These are phyloP conservation scores for Cercis canadensis DNA, from an alignment of 306 rosid genomes.

Conservation along the genomic window DNA sequence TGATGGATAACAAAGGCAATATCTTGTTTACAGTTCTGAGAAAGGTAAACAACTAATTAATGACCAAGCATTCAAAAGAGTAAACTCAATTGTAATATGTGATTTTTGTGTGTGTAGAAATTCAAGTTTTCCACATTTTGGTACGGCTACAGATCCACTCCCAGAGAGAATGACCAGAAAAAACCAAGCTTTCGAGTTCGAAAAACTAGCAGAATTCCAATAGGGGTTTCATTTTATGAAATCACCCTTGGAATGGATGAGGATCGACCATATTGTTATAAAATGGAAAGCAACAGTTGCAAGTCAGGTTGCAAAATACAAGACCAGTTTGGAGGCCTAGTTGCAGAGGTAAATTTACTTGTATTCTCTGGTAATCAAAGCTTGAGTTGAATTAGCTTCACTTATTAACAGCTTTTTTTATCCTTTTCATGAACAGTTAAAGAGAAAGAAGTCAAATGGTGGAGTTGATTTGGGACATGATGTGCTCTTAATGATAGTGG, in stretches of 20 bases:
- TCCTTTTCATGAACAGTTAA: constrained; percentile 33
- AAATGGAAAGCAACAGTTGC: constrained; percentile 36
- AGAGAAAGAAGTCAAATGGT: constrained; percentile 39
- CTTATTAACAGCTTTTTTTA: neutral
- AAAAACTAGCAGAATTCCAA: constrained; percentile 21
- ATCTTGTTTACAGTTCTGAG: constrained; percentile 38
- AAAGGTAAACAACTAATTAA: too few relatives aligned
- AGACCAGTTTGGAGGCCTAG: constrained; percentile 43
- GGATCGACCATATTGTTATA: constrained; percentile 34
- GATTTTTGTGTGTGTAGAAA: constrained; percentile 37
- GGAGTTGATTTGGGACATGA: constrained; percentile 52
- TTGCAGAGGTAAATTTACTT: constrained; percentile 42
- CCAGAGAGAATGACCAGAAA: neutral
- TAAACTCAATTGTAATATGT: too few relatives aligned
- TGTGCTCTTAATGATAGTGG: constrained; percentile 50
- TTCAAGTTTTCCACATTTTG: constrained; percentile 37
- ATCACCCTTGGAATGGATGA: constrained; percentile 31
- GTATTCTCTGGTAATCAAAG: neutral
- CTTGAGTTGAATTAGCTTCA: neutral
- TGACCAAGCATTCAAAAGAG: too few relatives aligned
- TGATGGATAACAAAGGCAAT: constrained; percentile 50
- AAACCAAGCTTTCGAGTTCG: constrained; percentile 39
- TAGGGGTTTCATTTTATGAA: constrained; percentile 29
- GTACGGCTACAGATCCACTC: constrained; percentile 49
- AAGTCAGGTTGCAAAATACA: constrained; percentile 40